phyloP scores from a whole-genome alignment of 2,329 filamentous ascomycete species.

The Epichloe baconii region DNA sequence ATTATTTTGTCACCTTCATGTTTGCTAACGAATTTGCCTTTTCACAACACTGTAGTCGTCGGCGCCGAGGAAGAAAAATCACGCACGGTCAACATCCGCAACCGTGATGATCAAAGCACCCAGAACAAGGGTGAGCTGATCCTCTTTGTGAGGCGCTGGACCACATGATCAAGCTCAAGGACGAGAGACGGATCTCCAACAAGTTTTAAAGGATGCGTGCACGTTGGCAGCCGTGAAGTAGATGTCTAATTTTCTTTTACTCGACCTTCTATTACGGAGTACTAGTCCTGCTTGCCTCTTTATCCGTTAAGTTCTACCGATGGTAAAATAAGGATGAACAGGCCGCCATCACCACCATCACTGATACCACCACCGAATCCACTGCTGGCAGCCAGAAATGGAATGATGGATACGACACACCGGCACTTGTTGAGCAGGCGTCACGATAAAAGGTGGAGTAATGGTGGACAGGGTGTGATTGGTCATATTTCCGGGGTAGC shows the following conservation, averaged over 20 bases:
- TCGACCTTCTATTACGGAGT: not conserved
- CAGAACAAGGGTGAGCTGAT: constrained; percentile 49
- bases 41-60: constrained; percentile 31
- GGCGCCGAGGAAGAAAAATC: constrained; percentile 48
- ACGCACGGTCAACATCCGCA: constrained; percentile 49
- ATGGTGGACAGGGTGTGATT: too few species aligned
- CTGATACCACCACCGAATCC: not conserved
- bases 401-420: too few species aligned
- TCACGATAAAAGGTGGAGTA: too few species aligned
- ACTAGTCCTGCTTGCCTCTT: not conserved
- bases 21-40: not conserved
- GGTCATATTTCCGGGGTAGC: too few species aligned
- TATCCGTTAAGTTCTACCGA: not conserved
- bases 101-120: constrained; percentile 48
- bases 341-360: too few species aligned
- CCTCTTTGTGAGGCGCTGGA: constrained; percentile 41
- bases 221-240: not conserved
- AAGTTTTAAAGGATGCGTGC: constrained; percentile 16
- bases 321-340: not conserved
- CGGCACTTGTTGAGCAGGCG: too few species aligned
- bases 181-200: constrained; percentile 28
- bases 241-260: too few species aligned
- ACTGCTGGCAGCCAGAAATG: not conserved
- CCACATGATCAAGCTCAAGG: constrained; percentile 39
- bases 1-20: not conserved